Conservation (phyloP, 768 basidiomycete species). For the Ephemerocybe angulata region DNA sequence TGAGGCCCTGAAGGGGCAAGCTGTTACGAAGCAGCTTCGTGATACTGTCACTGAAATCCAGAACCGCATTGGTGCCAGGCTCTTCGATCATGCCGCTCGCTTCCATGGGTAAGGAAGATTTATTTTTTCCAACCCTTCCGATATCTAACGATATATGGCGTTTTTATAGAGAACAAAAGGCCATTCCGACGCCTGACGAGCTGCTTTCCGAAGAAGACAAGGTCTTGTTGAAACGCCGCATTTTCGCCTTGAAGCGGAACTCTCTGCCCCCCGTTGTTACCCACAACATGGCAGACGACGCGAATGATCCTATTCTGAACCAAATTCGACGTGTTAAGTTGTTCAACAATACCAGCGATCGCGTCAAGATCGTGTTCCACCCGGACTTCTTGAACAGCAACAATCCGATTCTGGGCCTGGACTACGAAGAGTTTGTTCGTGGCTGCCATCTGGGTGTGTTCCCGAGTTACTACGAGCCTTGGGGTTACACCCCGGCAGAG, state of each 20-base stretch:
- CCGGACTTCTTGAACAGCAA: constrained; percentile 98
- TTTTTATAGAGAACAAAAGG: constrained; percentile 60
- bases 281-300: constrained; percentile 97
- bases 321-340: constrained; percentile 92
- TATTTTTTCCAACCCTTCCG: not conserved
- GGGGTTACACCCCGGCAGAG: constrained; percentile 97
- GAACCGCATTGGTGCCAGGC: constrained; percentile 82
- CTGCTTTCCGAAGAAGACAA: constrained; percentile 91
- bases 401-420: constrained; percentile 94
- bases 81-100: constrained; percentile 92
- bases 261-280: constrained; percentile 95
- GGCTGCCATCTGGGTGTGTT: constrained; percentile 98
- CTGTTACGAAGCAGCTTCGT: constrained; percentile 92
- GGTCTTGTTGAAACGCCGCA: constrained; percentile 90
- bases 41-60: constrained; percentile 97
- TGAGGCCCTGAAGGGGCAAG: constrained; percentile 93
- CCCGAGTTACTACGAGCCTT: constrained; percentile 95
- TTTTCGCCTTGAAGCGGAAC: constrained; percentile 93
- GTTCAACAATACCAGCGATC: constrained; percentile 84
- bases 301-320: constrained; percentile 88
- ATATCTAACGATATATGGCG: constrained; percentile 4
- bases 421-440: constrained; percentile 98
- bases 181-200: constrained; percentile 67
- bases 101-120: constrained; percentile 71
- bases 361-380: constrained; percentile 97